Evolutionary conservation across 176 grass and related monocot species (phyloP).

Genomic region (Tuctoria greenei): DNA sequence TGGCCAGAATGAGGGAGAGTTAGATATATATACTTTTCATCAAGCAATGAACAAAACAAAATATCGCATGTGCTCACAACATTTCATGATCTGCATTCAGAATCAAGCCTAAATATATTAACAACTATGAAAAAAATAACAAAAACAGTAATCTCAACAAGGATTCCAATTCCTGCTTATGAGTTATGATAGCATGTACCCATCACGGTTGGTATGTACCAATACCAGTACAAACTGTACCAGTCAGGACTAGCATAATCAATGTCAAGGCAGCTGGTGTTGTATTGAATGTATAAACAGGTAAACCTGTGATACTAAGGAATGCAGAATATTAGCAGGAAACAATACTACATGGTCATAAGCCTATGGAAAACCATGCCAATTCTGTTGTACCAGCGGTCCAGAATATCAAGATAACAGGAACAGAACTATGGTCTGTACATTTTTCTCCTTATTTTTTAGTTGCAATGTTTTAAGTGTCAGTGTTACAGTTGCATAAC

Average conservation of each 20-base stretch:
- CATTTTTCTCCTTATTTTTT: too few relatives aligned
- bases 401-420: background rate
- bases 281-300: background rate
- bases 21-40: conserved; percentile 16
- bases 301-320: background rate
- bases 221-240: background rate
- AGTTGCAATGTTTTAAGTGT: too few relatives aligned
- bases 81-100: conserved; percentile 29
- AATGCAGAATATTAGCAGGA: conserved; percentile 1
- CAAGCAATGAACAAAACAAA: background rate
- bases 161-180: conserved; percentile 11
- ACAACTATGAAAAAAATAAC: conserved; percentile 25
- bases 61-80: background rate
- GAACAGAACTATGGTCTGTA: background rate
- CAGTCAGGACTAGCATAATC: background rate
- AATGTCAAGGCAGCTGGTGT: background rate
- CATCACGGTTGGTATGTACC: background rate
- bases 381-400: background rate
- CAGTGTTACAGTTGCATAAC: too few relatives aligned
- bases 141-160: background rate
- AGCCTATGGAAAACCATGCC: background rate
- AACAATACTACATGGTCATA: background rate
- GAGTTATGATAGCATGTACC: background rate
- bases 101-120: background rate
- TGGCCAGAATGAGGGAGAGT: conserved; percentile 32